Conservation (phyloP, 768 basidiomycete genomes). For the Rhodotorula babjevae region DNA sequence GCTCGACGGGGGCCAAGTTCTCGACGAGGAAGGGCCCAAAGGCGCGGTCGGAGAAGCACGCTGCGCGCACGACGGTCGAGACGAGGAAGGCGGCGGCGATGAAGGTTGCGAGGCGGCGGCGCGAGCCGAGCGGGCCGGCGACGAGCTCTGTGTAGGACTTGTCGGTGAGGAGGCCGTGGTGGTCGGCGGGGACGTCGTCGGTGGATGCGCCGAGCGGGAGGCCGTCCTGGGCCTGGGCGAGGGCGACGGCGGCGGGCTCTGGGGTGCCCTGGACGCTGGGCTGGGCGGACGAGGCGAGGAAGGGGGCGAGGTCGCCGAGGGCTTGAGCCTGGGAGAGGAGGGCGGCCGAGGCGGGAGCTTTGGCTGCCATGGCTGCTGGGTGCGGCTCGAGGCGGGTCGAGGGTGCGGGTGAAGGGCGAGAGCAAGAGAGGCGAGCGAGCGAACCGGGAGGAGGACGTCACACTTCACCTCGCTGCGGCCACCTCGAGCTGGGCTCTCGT, state of each 20-base stretch:
- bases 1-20: conserved; percentile 30
- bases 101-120: conserved; percentile 10
- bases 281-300: background rate
- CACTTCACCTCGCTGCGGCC: too few species aligned
- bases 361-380: background rate
- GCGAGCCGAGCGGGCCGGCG: background rate
- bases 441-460: too few species aligned
- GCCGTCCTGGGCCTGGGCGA: background rate
- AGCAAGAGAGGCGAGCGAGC: background rate
- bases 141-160: conserved; percentile 9
- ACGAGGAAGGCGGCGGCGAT: conserved; percentile 3
- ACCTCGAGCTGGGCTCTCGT: too few species aligned
- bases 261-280: too few species aligned
- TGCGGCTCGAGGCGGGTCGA: too few species aligned
- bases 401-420: background rate
- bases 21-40: conserved; percentile 29
- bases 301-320: conserved; percentile 13
- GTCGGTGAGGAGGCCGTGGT: background rate
- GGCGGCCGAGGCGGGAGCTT: background rate
- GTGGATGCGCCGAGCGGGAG: background rate
- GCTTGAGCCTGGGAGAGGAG: conserved; percentile 1
- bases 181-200: background rate
- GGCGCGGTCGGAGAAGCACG: conserved; percentile 12
- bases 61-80: conserved; percentile 14
- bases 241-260: background rate